Conservation (phyloP, 139 green algal species). For the Ettlia oleoabundans region DNA sequence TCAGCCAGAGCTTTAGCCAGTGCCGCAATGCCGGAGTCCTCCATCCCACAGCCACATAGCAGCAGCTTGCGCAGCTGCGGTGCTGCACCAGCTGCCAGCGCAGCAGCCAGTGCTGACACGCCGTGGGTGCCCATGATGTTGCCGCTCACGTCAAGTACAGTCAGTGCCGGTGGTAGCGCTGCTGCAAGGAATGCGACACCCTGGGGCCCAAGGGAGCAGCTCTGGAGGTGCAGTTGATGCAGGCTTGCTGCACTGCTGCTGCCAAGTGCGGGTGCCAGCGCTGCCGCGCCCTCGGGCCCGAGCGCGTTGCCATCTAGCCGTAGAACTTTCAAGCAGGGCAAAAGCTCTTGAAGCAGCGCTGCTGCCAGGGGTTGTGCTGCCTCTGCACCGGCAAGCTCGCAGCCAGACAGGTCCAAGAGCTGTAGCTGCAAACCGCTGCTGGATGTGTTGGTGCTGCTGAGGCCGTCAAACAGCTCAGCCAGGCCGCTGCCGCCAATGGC, state of each 20-base stretch:
- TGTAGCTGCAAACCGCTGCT: not conserved
- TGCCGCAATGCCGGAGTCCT: not conserved
- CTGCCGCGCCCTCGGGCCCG: not conserved
- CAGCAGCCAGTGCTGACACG: not conserved
- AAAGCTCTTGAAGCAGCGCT: not conserved
- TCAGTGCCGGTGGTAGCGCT: not conserved
- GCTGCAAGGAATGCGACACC: not conserved
- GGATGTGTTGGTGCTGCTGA: not conserved
- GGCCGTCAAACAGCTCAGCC: not conserved
- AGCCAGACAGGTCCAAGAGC: constrained; percentile 9
- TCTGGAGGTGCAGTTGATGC: constrained; percentile 16
- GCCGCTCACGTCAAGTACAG: not conserved
- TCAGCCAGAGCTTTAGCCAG: not conserved
- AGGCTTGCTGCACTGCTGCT: not conserved
- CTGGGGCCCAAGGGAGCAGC: not conserved
- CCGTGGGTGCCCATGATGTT: not conserved
- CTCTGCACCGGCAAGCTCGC: not conserved
- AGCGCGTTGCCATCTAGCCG: constrained; percentile 32
- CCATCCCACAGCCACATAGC: constrained; percentile 14
- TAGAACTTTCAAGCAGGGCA: not conserved
- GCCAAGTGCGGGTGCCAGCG: not conserved
- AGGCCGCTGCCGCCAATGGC: not conserved
- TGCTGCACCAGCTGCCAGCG: not conserved
- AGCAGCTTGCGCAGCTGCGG: constrained; percentile 10
- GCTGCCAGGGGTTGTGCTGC: not conserved